A percentile compares a stretch with the other conserved stretches of the same genome.
phyloP scores from a whole-genome alignment of 73 alveolate species.

The Diophrys sp. region DNA sequence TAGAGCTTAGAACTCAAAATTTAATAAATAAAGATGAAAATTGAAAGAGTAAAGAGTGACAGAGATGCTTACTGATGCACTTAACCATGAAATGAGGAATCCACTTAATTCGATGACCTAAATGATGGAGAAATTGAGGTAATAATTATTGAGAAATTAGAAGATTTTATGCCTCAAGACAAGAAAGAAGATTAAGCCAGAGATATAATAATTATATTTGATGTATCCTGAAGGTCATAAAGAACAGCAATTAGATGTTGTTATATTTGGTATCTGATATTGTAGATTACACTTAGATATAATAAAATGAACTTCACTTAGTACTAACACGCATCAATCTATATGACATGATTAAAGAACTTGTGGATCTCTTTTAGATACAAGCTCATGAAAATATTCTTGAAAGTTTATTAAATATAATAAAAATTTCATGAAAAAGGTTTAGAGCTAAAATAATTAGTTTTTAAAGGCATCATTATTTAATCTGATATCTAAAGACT shows the following conservation, averaged over 20 bases:
- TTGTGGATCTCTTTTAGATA: background rate
- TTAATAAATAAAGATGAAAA: no score
- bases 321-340: background rate
- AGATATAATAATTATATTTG: no score
- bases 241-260: background rate
- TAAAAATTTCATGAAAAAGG: no score
- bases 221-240: background rate
- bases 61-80: background rate
- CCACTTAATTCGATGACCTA: background rate
- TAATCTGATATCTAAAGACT: background rate
- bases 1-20: no score
- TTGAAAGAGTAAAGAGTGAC: no score
- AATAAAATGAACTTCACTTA: no score
- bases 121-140: background rate
- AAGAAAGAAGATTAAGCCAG: background rate
- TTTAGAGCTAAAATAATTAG: background rate
- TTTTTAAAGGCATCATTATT: background rate
- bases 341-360: no score
- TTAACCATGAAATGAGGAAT: background rate
- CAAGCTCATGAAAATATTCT: no score
- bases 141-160: no score
- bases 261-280: background rate
- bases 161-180: no score
- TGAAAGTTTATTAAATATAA: no score
- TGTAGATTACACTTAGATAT: background rate